Base-by-base conservation (phyloP, 345 rosid species). In the Aquilaria sinensis region DNA sequence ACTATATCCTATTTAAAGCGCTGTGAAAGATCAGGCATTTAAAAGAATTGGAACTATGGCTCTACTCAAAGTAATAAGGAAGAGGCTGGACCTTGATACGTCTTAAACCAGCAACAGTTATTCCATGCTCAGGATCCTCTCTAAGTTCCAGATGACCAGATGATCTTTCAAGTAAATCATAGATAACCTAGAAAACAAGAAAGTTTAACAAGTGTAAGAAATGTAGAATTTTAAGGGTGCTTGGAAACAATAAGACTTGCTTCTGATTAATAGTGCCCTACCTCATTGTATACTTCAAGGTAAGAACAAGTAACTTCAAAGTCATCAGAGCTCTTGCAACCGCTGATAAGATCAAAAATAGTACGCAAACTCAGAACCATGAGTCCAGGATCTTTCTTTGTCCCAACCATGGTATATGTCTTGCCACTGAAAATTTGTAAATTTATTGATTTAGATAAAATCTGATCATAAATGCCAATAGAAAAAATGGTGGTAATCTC, bases 401-500 rank as follows among this genome's bases (percentile, higher is more conserved):
- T 83, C 71, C 98, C 98, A 72, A 93, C 97, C 97, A 93, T 93
- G 30, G 98, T 87, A 74, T 89, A 83, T 47, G 98, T 93, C 76
- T 93, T 93, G 43, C 97, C 98, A 51, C 98, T 93, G 84, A 46
- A 48, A 65, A 67, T 53, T 37, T 37, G 57, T 10, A 13, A 66
- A 58, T 37, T 23, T 23, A 23, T 23, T 23, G 23, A 23, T 23
- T 23, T 23, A 23, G 23, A 23, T 23, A 23, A 23, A 23, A 23
- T 23, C 23, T 23, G 23, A 23, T 23, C 23, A 23, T 23, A 23
- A 23, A 23, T 23, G 23, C 23, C 1, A 37, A 37, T 5, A 37
- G 7, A 37, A 37, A 37, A 37, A 37, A 37, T 37, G 1, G 3
- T 37, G 43, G 43, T 37, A 37, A 5, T 37, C 5, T 3, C 8